Conservation (phyloP, 495 filamentous ascomycete genomes). For the Penicillium angulare region DNA sequence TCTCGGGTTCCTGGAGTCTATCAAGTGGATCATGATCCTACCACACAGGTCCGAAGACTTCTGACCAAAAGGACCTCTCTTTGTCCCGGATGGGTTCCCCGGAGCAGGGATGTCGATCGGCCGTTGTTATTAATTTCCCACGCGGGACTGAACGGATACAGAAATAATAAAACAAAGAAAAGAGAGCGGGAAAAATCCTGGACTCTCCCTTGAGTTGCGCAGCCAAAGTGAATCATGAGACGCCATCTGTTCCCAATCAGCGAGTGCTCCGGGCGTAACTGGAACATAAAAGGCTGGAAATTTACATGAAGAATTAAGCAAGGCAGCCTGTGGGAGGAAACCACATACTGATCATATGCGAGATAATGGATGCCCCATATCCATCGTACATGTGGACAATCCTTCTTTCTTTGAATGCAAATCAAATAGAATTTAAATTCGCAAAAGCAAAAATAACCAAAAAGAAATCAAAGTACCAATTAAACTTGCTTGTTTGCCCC, state of each 20-base stretch:
- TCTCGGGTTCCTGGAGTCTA: conserved; percentile 18
- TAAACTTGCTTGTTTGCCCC: no score
- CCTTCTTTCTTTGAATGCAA: no score
- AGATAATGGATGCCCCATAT: not conserved
- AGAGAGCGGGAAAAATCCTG: not conserved
- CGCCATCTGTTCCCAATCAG: conserved; percentile 18
- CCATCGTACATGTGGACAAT: no score
- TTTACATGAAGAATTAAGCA: not conserved
- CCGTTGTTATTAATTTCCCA: conserved; percentile 9
- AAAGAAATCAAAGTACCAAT: no score
- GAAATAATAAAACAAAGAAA: not conserved
- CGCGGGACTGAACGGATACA: not conserved
- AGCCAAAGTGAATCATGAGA: conserved; percentile 1
- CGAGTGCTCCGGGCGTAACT: not conserved
- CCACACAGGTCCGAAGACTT: not conserved
- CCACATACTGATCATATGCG: conserved; percentile 1
- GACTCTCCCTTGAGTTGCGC: not conserved
- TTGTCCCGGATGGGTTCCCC: not conserved
- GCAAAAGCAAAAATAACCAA: no score
- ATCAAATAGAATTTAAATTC: no score
- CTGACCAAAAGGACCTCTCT: not conserved
- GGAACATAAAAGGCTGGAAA: not conserved
- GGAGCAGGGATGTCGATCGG: conserved; percentile 8
- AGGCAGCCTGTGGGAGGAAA: not conserved
- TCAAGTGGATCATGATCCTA: conserved; percentile 4